These are phyloP conservation scores for Colletotrichum cuscutae DNA, from an alignment of 2,329 filamentous ascomycete species.

Conservation along the genomic window DNA sequence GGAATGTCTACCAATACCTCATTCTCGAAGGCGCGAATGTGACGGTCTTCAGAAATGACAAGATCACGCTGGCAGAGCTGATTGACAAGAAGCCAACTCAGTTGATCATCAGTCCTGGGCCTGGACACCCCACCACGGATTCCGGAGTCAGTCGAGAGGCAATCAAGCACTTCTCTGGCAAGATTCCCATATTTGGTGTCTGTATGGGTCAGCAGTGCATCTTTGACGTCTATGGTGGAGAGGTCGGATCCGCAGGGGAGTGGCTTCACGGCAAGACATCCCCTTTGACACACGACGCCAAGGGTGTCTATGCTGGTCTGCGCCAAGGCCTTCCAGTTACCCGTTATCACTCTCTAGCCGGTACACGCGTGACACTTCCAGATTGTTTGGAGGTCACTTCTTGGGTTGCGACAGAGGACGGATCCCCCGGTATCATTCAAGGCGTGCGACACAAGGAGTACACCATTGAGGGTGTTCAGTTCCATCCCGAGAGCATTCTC, in stretches of 20 bases:
- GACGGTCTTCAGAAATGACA: constrained; percentile 91
- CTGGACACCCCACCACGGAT: constrained; percentile 90
- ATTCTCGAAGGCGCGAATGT: constrained; percentile 94
- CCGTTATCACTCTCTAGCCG: constrained; percentile 94
- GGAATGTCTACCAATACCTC: constrained; percentile 99
- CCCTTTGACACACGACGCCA: constrained; percentile 85
- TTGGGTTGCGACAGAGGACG: constrained; percentile 83
- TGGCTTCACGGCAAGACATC: constrained; percentile 98
- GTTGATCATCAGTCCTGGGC: constrained; percentile 92
- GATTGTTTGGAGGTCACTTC: constrained; percentile 89
- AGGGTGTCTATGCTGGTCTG: constrained; percentile 90
- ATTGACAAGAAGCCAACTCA: constrained; percentile 89
- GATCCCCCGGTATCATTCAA: constrained; percentile 90
- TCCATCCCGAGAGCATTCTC: constrained; percentile 96
- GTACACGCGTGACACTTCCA: constrained; percentile 88
- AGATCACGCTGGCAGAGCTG: constrained; percentile 86
- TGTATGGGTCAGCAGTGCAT: constrained; percentile 99
- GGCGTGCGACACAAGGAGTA: constrained; percentile 93
- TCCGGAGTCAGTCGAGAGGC: constrained; percentile 94
- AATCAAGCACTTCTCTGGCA: constrained; percentile 90
- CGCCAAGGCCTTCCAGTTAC: constrained; percentile 87
- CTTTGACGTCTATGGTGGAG: constrained; percentile 90
- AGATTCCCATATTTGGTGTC: constrained; percentile 95
- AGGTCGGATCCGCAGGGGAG: constrained; percentile 92
- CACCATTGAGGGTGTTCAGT: constrained; percentile 95